Evolutionary conservation across 176 grass and related monocot genomes (phyloP), one percentile per base, ranked within the genome.

Genomic region (Rhynchospora breviuscula): DNA sequence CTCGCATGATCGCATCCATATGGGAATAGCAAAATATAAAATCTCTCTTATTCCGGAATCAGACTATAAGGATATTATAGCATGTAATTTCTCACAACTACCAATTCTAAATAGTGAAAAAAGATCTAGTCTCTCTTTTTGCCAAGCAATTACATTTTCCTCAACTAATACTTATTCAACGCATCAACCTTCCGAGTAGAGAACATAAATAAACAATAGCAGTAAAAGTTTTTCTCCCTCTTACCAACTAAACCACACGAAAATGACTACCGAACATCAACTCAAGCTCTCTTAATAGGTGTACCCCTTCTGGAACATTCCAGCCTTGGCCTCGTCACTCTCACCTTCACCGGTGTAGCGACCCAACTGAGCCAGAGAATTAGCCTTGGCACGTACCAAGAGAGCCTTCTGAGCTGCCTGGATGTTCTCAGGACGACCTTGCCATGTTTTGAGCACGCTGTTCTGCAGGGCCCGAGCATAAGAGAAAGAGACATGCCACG

Each of bases 221-320:
- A 56, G 54, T 76, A 52, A 77, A 78, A 78, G 1, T 18, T 4
- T 77, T 4, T 77, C 73, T 78, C 73, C 71, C 49, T 31, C 73
- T 48, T 57, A 78, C 6, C 73, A 33, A 78, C 73, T 57, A 57
- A 21, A 78, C 73, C 23, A 54, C 2, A 29, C 23, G 17, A 78
- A 78, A 78, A 57, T 57, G 17, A 77, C 23, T 77, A 77, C 12
- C 21, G 54, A 56, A 31, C 7, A 77, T 22, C 14, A 54, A 25
- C 7, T 33, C 51, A 18, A 78, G 51, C 51, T 57, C 25, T 78
- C 73, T 92, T 84, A 98, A 80, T 99, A 99, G 49, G 96, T 99
- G 70, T 99, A 99, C 0, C 96, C 96, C 70, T 92, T 95, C 80
- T 99, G 96, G 89, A 99, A 99, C 96, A 99, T 99, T 63, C 96